Percentiles rank a stretch among this genome's conserved stretches.
Evolutionary conservation across 2,329 filamentous ascomycete genomes (phyloP).

Genomic region (Ceratocystis alfenasii): DNA sequence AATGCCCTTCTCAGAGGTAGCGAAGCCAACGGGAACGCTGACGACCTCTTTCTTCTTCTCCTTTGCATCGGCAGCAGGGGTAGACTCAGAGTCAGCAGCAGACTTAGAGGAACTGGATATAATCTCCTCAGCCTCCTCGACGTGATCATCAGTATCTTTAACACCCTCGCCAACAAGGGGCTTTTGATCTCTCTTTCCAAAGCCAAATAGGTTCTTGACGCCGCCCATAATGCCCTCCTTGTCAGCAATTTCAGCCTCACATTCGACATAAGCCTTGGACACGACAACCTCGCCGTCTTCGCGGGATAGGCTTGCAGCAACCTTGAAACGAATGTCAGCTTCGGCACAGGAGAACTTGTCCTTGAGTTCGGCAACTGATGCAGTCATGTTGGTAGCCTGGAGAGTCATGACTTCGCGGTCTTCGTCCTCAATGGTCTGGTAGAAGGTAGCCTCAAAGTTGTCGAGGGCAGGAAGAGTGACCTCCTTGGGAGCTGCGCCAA

Average conservation of each 20-base stretch:
- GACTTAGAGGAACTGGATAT: conserved; percentile 26
- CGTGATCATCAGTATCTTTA: conserved; percentile 30
- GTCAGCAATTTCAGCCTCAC: conserved; percentile 60
- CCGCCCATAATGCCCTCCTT: conserved; percentile 81
- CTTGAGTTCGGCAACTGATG: conserved; percentile 64
- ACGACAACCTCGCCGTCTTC: conserved; percentile 73
- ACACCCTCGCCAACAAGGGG: conserved; percentile 52
- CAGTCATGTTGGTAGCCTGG: conserved; percentile 74
- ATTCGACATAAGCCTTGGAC: conserved; percentile 64
- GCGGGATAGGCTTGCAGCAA: conserved; percentile 59
- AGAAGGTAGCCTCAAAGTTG: conserved; percentile 70
- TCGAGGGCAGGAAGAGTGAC: conserved; percentile 70
- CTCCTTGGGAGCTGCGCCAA: conserved; percentile 68
- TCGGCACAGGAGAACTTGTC: conserved; percentile 67
- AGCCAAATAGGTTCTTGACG: conserved; percentile 91
- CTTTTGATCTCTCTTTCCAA: conserved; percentile 82
- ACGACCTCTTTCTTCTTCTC: conserved; percentile 50
- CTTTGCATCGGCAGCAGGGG: conserved; percentile 39
- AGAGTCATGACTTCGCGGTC: conserved; percentile 55
- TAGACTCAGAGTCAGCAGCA: conserved; percentile 31
- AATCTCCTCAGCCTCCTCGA: conserved; percentile 29
- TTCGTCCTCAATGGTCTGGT: conserved; percentile 51
- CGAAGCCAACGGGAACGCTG: conserved; percentile 40
- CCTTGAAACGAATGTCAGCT: conserved; percentile 66
- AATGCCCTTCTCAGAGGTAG: conserved; percentile 39